Percentiles rank a stretch among this genome's conserved stretches.
Evolutionary conservation across 2,329 filamentous ascomycete genomes (phyloP).

Genomic region (Fusarium keratoplasticum): DNA sequence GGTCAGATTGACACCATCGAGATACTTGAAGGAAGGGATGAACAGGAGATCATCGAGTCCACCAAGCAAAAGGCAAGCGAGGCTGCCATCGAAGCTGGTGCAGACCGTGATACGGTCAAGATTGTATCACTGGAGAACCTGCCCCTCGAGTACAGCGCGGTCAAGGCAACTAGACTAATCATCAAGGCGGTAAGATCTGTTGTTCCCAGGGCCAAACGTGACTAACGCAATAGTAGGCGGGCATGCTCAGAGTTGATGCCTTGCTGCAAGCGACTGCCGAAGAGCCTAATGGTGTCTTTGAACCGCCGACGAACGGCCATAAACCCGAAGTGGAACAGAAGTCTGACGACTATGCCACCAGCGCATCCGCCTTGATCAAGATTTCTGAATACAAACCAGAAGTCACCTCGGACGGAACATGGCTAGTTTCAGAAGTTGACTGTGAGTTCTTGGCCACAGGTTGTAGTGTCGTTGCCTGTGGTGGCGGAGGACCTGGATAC

Average conservation of each 20-base stretch:
- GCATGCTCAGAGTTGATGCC: not conserved
- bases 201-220: not conserved
- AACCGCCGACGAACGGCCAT: not conserved
- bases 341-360: not conserved
- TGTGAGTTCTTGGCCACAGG: constrained; percentile 5
- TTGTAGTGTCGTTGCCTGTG: not conserved
- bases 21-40: not conserved
- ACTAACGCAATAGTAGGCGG: not conserved
- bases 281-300: not conserved
- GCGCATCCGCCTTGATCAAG: not conserved
- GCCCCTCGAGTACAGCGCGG: not conserved
- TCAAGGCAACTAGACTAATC: not conserved
- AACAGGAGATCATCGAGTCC: not conserved
- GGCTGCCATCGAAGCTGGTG: not conserved
- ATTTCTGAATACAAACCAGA: not conserved
- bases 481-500: not conserved
- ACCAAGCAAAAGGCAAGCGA: not conserved
- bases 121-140: not conserved
- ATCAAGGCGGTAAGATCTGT: not conserved
- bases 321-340: not conserved
- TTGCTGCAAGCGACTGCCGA: not conserved
- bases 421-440: not conserved
- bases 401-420: not conserved
- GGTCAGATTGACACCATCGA: not conserved
- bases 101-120: not conserved